Evolutionary conservation across 352 stramenopile species (phyloP).

Genomic region (Globisporangium orthogonon): DNA sequence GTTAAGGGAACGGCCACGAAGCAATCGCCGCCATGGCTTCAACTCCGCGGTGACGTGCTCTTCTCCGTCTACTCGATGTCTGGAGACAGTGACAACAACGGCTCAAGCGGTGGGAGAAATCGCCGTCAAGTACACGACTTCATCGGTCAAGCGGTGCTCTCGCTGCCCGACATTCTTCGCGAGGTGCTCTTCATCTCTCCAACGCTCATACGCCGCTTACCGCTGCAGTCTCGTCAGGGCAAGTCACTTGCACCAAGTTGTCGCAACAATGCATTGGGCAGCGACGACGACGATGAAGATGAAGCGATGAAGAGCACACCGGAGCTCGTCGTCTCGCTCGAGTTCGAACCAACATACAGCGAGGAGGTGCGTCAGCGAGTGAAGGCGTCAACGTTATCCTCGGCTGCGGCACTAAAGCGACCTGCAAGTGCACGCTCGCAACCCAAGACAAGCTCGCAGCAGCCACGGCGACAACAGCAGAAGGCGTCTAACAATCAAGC

Average conservation of each 20-base stretch:
- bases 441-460: conserved; percentile 1
- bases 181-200: conserved; percentile 21
- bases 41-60: conserved; percentile 51
- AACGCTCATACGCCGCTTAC: conserved; percentile 21
- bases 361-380: conserved; percentile 1
- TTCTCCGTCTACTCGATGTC: conserved; percentile 47
- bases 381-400: neutral
- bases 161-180: conserved; percentile 29
- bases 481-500: neutral
- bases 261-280: neutral
- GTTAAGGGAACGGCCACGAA: conserved; percentile 2
- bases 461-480: conserved; percentile 1
- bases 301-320: neutral
- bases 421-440: neutral
- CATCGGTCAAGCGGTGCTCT: conserved; percentile 44
- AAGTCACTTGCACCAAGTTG: conserved; percentile 13
- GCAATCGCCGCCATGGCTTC: conserved; percentile 29
- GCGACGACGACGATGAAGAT: neutral
- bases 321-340: conserved; percentile 32
- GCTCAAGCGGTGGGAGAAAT: neutral
- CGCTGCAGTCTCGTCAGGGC: conserved; percentile 30
- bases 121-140: conserved; percentile 26
- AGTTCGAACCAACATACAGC: conserved; percentile 31
- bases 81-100: neutral
- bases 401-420: neutral